Evolutionary conservation across 768 basidiomycete species (phyloP), one percentile per base, ranked within the genome.

Genomic region (Mycena latifolia): DNA sequence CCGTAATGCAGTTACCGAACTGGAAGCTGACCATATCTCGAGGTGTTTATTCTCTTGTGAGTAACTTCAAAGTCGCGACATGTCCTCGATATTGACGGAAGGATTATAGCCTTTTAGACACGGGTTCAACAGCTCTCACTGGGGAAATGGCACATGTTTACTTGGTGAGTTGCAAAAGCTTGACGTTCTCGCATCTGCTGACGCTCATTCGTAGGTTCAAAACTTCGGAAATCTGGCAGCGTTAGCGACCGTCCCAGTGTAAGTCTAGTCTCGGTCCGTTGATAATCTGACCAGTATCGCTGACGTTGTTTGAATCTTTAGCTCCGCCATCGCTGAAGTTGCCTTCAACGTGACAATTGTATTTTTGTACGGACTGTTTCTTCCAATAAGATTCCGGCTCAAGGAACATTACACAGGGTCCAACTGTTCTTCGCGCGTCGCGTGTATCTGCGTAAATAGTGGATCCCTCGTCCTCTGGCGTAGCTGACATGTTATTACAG

Each of bases 351-450:
- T 57, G n/a, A 14, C 33, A 12, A 25, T 35, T n/a, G n/a, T n/a
- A n/a, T n/a, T n/a, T n/a, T n/a, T n/a, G n/a, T n/a, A n/a, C n/a
- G n/a, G n/a, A n/a, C 31, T 20, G 31, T 43, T 7, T 43, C 12
- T n/a, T 43, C n/a, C n/a, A n/a, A n/a, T n/a, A n/a, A n/a, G n/a
- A n/a, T n/a, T n/a, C n/a, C n/a, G n/a, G n/a, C n/a, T n/a, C n/a
- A n/a, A n/a, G n/a, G n/a, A n/a, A n/a, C n/a, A n/a, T n/a, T n/a
- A n/a, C n/a, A n/a, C n/a, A n/a, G n/a, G 24, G 57, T 59, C 1
- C 46, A 59, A 39, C 24, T 59, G 18, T 59, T 59, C 18, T 59
- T 59, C 33, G 57, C 57, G 1, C 47, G 47, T n/a, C 57, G 57
- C 9, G 57, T 59, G 24, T 37, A 48, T 59, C 31, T 59, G 24